Percentiles rank a stretch among this genome's conserved stretches.
Evolutionary conservation across 352 stramenopile genomes (phyloP).

Genomic region (Blastocystis sp.): DNA sequence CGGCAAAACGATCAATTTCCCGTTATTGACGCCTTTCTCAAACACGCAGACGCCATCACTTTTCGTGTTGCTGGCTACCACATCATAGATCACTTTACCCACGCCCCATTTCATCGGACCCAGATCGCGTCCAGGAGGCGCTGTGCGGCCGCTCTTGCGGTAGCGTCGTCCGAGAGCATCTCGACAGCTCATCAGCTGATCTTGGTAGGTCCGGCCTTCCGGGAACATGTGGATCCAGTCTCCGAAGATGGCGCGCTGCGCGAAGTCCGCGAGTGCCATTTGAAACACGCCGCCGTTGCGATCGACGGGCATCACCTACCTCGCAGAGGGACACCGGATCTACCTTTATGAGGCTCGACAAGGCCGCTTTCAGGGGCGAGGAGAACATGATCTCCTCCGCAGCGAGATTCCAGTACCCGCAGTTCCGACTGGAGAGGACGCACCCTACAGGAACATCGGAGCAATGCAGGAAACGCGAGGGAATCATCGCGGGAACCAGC

Average conservation of each 20-base stretch:
- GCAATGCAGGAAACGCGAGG: neutral
- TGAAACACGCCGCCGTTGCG: constrained; percentile 25
- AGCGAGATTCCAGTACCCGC: constrained; percentile 35
- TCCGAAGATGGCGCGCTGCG: constrained; percentile 73
- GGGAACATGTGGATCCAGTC: constrained; percentile 79
- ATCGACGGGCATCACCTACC: constrained; percentile 31
- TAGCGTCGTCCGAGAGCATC: constrained; percentile 64
- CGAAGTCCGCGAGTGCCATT: constrained; percentile 68
- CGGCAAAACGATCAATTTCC: constrained; percentile 69
- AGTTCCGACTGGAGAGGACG: neutral
- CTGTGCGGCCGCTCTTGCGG: constrained; percentile 68
- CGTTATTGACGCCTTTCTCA: constrained; percentile 24
- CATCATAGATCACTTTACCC: constrained; percentile 75
- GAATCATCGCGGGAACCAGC: constrained; percentile 27
- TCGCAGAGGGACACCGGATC: neutral
- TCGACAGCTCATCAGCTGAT: constrained; percentile 41
- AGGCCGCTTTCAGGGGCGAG: neutral
- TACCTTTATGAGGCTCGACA: constrained; percentile 18
- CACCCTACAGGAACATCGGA: neutral
- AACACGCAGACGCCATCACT: neutral
- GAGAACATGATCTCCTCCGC: constrained; percentile 49
- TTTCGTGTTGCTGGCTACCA: constrained; percentile 66
- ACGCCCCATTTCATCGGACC: constrained; percentile 78
- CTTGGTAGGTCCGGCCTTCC: constrained; percentile 68
- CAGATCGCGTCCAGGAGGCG: constrained; percentile 71